These are phyloP conservation scores for Aristolochia californica DNA, from an alignment of 164 flowering plant genomes.

Conservation along the genomic window DNA sequence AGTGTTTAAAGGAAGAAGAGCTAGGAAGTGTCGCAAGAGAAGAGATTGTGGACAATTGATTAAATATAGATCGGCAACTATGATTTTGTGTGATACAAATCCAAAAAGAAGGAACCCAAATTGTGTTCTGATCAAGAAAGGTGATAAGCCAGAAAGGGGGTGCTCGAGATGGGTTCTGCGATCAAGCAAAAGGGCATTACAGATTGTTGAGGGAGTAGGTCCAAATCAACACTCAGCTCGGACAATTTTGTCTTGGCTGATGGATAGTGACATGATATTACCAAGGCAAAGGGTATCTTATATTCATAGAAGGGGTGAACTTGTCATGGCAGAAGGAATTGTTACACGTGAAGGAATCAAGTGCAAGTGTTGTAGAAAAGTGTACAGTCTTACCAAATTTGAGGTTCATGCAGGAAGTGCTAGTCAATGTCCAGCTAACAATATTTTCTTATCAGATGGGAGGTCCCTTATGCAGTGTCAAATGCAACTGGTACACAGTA, in stretches of 20 bases:
- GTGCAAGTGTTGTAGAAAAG: slow-evolving; percentile 64
- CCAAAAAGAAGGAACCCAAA: slow-evolving; percentile 16
- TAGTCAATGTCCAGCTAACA: slow-evolving; percentile 35
- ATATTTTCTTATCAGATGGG: slow-evolving; percentile 67
- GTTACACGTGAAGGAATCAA: slow-evolving; percentile 65
- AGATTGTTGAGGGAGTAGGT: slow-evolving; percentile 16
- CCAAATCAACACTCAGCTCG: slow-evolving; percentile 29
- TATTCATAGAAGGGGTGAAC: slow-evolving; percentile 13
- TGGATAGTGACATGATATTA: slow-evolving; percentile 54
- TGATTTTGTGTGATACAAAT: background rate
- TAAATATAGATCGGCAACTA: slow-evolving; percentile 4
- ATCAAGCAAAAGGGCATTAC: slow-evolving; percentile 47
- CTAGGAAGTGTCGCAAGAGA: slow-evolving; percentile 6
- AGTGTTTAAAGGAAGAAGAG: slow-evolving; percentile 6
- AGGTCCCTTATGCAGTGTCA: slow-evolving; percentile 77
- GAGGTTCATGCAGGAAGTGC: slow-evolving; percentile 61
- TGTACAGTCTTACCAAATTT: slow-evolving; percentile 43
- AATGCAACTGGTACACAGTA: slow-evolving; percentile 21
- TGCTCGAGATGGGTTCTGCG: slow-evolving; percentile 19
- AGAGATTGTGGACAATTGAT: slow-evolving; percentile 10
- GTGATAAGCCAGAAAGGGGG: slow-evolving; percentile 4
- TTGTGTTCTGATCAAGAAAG: slow-evolving; percentile 4
- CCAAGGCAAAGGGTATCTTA: slow-evolving; percentile 58
- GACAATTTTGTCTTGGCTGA: slow-evolving; percentile 68
- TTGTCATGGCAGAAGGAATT: slow-evolving; percentile 35